Evolutionary conservation across 2,329 filamentous ascomycete genomes (phyloP).

Genomic region (Arthrobotrys iridis): DNA sequence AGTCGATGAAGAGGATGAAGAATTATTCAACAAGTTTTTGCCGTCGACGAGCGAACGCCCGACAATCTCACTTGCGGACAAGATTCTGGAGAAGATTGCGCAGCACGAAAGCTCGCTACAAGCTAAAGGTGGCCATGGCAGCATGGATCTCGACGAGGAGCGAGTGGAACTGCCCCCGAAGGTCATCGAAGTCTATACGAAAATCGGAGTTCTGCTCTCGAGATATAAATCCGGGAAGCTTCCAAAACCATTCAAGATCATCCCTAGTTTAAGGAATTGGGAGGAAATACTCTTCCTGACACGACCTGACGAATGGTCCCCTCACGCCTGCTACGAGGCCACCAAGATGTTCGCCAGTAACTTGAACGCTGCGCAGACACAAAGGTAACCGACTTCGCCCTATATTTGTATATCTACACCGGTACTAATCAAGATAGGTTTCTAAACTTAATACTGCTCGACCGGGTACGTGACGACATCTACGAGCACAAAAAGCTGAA

Average conservation of each 20-base stretch:
- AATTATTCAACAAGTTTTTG: slow-evolving; percentile 90
- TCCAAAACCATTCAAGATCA: slow-evolving; percentile 96
- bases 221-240: slow-evolving; percentile 96
- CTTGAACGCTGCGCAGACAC: slow-evolving; percentile 69
- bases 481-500: slow-evolving; percentile 94
- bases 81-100: slow-evolving; percentile 94
- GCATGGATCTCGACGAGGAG: slow-evolving; percentile 68
- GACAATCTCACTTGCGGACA: slow-evolving; percentile 83
- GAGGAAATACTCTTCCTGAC: slow-evolving; percentile 86
- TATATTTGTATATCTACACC: background rate
- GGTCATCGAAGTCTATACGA: slow-evolving; percentile 92
- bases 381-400: slow-evolving; percentile 37
- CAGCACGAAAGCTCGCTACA: slow-evolving; percentile 80
- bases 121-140: slow-evolving; percentile 59
- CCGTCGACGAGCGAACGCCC: slow-evolving; percentile 77
- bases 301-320: slow-evolving; percentile 79
- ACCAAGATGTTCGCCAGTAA: slow-evolving; percentile 91
- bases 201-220: slow-evolving; percentile 87
- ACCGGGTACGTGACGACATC: slow-evolving; percentile 92
- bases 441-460: slow-evolving; percentile 84
- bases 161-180: slow-evolving; percentile 88
- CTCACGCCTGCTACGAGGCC: slow-evolving; percentile 85
- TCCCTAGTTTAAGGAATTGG: slow-evolving; percentile 92
- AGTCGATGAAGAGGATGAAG: slow-evolving; percentile 86
- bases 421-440: slow-evolving; percentile 65